Evolutionary conservation across 768 basidiomycete genomes (phyloP).

Genomic region (Auriscalpium microsporum): DNA sequence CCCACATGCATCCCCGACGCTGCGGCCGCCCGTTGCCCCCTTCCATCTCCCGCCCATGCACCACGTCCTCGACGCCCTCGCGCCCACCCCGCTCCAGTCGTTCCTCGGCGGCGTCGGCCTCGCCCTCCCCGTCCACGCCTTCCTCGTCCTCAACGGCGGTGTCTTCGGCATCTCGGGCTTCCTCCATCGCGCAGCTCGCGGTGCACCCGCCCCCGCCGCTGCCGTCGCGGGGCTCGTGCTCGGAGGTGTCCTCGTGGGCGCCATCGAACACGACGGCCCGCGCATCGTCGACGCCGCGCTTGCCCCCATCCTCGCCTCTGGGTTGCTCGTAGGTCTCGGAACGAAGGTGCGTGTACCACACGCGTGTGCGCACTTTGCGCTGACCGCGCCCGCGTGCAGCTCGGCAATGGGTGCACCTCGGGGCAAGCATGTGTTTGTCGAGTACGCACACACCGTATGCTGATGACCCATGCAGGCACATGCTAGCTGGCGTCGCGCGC

Average conservation of each 20-base stretch:
- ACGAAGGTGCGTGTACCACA: conserved; percentile 24
- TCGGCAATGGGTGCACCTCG: conserved; percentile 58
- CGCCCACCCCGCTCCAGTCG: conserved; percentile 35
- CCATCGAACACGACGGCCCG: conserved; percentile 31
- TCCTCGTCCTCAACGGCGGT: conserved; percentile 45
- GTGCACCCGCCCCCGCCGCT: conserved; percentile 33
- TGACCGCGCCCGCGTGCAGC: conserved; percentile 20
- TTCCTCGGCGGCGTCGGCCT: conserved; percentile 49
- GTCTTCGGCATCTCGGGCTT: conserved; percentile 58
- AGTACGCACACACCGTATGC: background rate
- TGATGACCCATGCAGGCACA: conserved; percentile 35
- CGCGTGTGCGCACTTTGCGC: background rate
- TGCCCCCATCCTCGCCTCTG: conserved; percentile 33
- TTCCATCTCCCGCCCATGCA: too few relatives aligned
- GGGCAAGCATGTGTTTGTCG: conserved; percentile 30
- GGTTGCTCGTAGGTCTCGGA: conserved; percentile 50
- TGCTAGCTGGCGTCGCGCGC: conserved; percentile 53
- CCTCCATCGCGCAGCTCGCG: conserved; percentile 40
- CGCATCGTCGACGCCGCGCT: conserved; percentile 15
- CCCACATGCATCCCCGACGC: too few relatives aligned
- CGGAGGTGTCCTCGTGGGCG: conserved; percentile 38
- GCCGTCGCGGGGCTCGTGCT: conserved; percentile 39
- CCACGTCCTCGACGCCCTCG: background rate
- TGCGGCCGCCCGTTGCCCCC: too few relatives aligned
- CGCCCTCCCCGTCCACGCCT: conserved; percentile 41